These are phyloP conservation scores for Phycomyces blakesleeanus DNA, from an alignment of 192 early-diverging fungal genomes.

Conservation along the genomic window DNA sequence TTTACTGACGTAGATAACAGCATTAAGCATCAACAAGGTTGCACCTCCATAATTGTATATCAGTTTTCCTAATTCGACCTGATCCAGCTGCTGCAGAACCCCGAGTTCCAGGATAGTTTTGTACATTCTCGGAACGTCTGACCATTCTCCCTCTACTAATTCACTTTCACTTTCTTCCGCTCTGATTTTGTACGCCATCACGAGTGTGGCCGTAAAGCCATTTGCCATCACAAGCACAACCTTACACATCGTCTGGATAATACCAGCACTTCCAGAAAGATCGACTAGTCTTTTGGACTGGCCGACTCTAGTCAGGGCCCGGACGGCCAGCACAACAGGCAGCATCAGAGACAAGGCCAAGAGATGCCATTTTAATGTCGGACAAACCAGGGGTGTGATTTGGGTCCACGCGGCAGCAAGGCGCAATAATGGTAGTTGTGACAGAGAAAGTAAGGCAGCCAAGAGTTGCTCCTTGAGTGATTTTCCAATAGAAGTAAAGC, in stretches of 20 bases:
- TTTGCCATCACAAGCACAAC: not conserved
- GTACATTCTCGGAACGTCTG: conserved; percentile 13
- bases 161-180: conserved; percentile 14
- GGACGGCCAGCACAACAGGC: not conserved
- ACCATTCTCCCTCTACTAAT: too few relatives aligned
- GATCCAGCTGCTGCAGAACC: conserved; percentile 11
- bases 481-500: not conserved
- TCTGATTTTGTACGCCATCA: conserved; percentile 32
- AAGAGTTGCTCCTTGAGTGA: not conserved
- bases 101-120: conserved; percentile 6
- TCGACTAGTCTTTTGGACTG: not conserved
- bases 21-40: conserved; percentile 21
- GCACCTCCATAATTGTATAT: conserved; percentile 33
- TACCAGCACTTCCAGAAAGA: conserved; percentile 6
- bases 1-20: conserved; percentile 24
- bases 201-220: conserved; percentile 11
- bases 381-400: conserved; percentile 12
- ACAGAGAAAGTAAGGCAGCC: not conserved
- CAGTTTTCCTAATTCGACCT: conserved; percentile 25
- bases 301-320: not conserved
- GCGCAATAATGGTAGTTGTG: conserved; percentile 40
- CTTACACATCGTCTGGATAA: conserved; percentile 16
- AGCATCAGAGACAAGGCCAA: conserved; percentile 11
- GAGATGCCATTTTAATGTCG: conserved; percentile 28
- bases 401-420: conserved; percentile 44